These are phyloP conservation scores for Beta lomatogona DNA, from an alignment of 179 eudicot genomes.

Conservation along the genomic window DNA sequence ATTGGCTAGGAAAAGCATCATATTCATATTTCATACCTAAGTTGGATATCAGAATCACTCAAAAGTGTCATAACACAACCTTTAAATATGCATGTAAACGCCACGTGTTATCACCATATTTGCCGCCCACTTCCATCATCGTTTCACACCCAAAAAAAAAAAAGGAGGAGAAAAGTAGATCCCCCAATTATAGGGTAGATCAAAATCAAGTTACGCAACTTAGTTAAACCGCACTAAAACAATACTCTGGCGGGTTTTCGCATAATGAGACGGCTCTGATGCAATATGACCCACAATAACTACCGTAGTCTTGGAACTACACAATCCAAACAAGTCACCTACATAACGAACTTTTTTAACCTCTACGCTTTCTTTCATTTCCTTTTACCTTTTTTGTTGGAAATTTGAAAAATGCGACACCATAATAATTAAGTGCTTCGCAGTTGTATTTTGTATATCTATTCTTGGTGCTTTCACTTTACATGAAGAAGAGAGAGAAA, in stretches of 20 bases:
- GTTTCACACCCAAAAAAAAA: neutral
- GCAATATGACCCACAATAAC: neutral
- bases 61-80: neutral
- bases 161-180: no score
- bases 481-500: neutral
- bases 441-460: neutral
- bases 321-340: neutral
- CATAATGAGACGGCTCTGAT: slow-evolving; percentile 7
- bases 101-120: slow-evolving; percentile 1
- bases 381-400: neutral
- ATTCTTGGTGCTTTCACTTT: no score
- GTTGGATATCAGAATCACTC: neutral
- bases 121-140: neutral
- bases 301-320: neutral
- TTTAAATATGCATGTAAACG: neutral
- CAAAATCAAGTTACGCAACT: no score
- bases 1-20: no score
- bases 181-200: no score
- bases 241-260: neutral
- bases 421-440: neutral
- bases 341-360: slow-evolving; percentile 6
- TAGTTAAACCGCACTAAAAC: no score
- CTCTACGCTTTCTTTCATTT: neutral
- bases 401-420: no score
- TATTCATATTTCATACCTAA: no score